Evolutionary conservation across 1,284 basidiomycete genomes (phyloP).

Genomic region (Cystobasidium sp.): DNA sequence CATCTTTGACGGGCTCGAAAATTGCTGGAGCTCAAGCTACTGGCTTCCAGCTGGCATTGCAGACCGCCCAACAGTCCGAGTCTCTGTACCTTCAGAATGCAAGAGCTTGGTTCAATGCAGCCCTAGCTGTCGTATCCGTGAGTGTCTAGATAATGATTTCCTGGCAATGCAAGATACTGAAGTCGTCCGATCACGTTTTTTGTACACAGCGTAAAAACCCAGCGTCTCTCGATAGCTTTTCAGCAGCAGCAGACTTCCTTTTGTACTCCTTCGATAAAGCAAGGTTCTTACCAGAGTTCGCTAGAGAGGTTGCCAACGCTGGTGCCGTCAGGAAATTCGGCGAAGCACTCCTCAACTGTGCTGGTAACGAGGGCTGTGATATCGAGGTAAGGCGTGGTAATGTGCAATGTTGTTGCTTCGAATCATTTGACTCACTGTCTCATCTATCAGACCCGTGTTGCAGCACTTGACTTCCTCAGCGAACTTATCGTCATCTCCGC

Average conservation of each 20-base stretch:
- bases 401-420: background rate
- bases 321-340: slow-evolving; percentile 40
- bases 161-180: background rate
- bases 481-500: slow-evolving; percentile 30
- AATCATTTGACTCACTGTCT: background rate
- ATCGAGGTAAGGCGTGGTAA: slow-evolving; percentile 1
- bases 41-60: slow-evolving; percentile 29
- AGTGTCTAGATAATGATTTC: background rate
- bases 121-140: slow-evolving; percentile 28
- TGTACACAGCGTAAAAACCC: slow-evolving; percentile 19
- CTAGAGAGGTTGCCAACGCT: slow-evolving; percentile 42
- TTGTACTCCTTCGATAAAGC: slow-evolving; percentile 32
- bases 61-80: slow-evolving; percentile 32
- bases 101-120: slow-evolving; percentile 39
- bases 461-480: slow-evolving; percentile 19
- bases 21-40: slow-evolving; percentile 32
- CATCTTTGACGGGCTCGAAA: slow-evolving; percentile 33
- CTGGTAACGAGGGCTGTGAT: slow-evolving; percentile 31
- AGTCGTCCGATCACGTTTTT: slow-evolving; percentile 8
- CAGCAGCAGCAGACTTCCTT: slow-evolving; percentile 13
- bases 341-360: slow-evolving; percentile 28
- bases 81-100: slow-evolving; percentile 26
- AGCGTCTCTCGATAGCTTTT: slow-evolving; percentile 5
- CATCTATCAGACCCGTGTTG: slow-evolving; percentile 18
- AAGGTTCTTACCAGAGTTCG: slow-evolving; percentile 27